phyloP scores from a whole-genome alignment of 371 early-diverging fungal species.

The Entomophthora muscae region DNA sequence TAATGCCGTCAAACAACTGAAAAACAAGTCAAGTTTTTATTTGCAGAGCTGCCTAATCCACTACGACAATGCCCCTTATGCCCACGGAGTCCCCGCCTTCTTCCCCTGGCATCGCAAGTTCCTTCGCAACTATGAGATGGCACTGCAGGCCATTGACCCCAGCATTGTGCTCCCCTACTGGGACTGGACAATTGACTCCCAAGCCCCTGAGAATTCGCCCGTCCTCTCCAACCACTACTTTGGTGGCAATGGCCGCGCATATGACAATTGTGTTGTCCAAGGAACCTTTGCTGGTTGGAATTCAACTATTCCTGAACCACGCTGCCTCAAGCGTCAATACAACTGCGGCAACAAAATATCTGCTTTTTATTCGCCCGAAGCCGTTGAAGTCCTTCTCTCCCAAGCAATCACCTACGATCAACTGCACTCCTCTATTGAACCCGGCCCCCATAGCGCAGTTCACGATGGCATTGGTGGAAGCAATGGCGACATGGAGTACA shows the following conservation, averaged over 20 bases:
- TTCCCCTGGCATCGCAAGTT: constrained; percentile 11
- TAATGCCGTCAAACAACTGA: no score
- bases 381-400: constrained; percentile 13
- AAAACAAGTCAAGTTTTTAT: no score
- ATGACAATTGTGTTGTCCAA: constrained; percentile 13
- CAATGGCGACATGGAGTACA: constrained; percentile 15
- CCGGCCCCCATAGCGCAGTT: constrained; percentile 22
- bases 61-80: not conserved
- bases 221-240: constrained; percentile 9
- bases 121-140: no score
- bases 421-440: constrained; percentile 20
- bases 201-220: not conserved
- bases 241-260: constrained; percentile 13
- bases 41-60: not conserved
- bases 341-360: constrained; percentile 11
- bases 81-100: constrained; percentile 9
- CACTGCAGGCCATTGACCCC: constrained; percentile 7
- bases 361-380: constrained; percentile 15
- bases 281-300: no score
- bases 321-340: constrained; percentile 15
- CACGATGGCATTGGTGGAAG: constrained; percentile 20
- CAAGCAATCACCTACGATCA: constrained; percentile 14
- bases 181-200: no score
- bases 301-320: constrained; percentile 9
- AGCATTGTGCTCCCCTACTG: constrained; percentile 7